Evolutionary conservation across 192 early-diverging fungal species (phyloP), one percentile per base, ranked within the genome.

Genomic region (Coemansia sp.): DNA sequence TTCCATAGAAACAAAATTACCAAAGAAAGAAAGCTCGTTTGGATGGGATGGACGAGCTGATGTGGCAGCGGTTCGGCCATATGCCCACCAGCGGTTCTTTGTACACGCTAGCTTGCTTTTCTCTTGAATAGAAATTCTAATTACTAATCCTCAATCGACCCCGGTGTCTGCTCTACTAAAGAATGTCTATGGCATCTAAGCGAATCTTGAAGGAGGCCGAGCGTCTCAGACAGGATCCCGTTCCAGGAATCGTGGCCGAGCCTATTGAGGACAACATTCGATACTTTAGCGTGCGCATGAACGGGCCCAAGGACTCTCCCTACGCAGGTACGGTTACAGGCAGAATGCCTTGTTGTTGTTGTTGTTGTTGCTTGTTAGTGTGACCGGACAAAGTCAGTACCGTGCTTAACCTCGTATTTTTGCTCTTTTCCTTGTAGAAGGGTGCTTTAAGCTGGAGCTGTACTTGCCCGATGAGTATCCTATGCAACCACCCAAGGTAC

Each of bases 381-480:
- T 59, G 57, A 9, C 57, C 13, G 18, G 34, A 16, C 31, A 21
- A n/a, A 6, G 18, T 10, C 37, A 20, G 21, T 34, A 20, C 28
- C 31, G 36, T n/a, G 21, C 28, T 20, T 48, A 40, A 40, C 16
- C 16, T 33, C 31, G 6, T 58, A 38, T 26, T 14, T 50, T 56
- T 60, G 37, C 23, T 8, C 40, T 53, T 18, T 36, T 24, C 16
- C 16, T 1, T 64, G 26, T 83, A 95, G 95, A 93, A 42, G 95
- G 97, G 16, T 77, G 84, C 23, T 99, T 99, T 77, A 93, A 90
- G 68, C 87, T 99, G 53, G 97, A 99, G 73, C 86, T 99, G 58
- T 99, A 94, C 71, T 81, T 99, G 66, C 94, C 97, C 60, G 95
- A 96, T 63, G 94, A 95, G 24, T 99, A 99, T 70, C 97, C 97